phyloP scores from a whole-genome alignment of 2,329 filamentous ascomycete genomes.

The Sphaerulina populicola region DNA sequence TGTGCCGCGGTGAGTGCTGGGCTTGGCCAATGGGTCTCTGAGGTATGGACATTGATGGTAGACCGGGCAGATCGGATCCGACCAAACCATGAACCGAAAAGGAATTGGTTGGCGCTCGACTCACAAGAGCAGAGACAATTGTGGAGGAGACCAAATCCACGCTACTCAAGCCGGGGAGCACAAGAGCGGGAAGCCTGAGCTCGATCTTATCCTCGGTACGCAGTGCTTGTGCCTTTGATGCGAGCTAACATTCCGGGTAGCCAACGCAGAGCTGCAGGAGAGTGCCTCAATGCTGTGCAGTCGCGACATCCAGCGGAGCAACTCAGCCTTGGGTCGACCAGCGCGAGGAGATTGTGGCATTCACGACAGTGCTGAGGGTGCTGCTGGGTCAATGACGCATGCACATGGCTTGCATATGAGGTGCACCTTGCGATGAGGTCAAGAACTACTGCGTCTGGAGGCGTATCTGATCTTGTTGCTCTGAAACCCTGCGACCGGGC shows the following conservation, averaged over 20 bases:
- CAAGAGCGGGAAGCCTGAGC: not conserved
- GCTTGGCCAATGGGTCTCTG: no score
- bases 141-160: not conserved
- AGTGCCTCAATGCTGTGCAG: not conserved
- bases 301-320: not conserved
- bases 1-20: no score
- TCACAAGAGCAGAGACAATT: not conserved
- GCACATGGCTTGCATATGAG: not conserved
- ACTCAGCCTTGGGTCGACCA: not conserved
- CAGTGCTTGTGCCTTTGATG: not conserved
- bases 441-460: not conserved
- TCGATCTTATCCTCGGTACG: not conserved
- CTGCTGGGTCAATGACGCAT: not conserved
- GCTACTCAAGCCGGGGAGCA: not conserved
- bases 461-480: not conserved
- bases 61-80: no score
- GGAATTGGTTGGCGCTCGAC: not conserved
- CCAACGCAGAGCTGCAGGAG: not conserved
- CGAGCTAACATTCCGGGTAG: not conserved
- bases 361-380: not conserved
- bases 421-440: not conserved
- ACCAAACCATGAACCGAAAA: no score
- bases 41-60: no score
- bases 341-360: not conserved
- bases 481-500: not conserved